These are phyloP conservation scores for Myriosclerotinia scirpicola DNA, from an alignment of 2,329 filamentous ascomycete species.

Conservation along the genomic window DNA sequence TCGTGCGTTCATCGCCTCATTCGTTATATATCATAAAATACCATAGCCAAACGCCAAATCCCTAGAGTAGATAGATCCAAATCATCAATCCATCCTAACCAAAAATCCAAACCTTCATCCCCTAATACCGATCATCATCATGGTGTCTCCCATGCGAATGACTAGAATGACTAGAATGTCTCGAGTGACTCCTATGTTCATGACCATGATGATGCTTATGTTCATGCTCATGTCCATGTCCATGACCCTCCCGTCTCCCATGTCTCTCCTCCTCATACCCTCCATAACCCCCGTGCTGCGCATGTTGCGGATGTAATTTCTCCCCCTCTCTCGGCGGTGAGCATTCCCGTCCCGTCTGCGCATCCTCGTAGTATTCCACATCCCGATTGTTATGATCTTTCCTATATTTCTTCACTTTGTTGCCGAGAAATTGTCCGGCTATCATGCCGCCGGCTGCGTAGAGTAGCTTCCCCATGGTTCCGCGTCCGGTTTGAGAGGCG, in stretches of 20 bases:
- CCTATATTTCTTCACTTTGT: slow-evolving; percentile 14
- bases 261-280: slow-evolving; percentile 15
- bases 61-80: too few species aligned
- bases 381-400: slow-evolving; percentile 18
- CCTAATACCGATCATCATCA: slow-evolving; percentile 16
- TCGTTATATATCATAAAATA: background rate
- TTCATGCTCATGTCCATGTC: background rate
- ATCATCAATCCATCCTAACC: background rate
- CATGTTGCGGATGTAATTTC: background rate
- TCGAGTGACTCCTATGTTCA: slow-evolving; percentile 13
- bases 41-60: slow-evolving; percentile 3
- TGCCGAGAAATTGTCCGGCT: slow-evolving; percentile 9
- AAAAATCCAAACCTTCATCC: background rate
- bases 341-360: slow-evolving; percentile 9
- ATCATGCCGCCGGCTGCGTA: slow-evolving; percentile 10
- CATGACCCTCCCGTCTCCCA: slow-evolving; percentile 5
- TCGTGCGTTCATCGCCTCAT: background rate
- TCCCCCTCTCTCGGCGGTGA: slow-evolving; percentile 9
- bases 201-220: background rate
- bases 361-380: slow-evolving; percentile 17
- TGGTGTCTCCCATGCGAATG: slow-evolving; percentile 9
- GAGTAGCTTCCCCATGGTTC: slow-evolving; percentile 7
- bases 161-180: slow-evolving; percentile 1
- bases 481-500: slow-evolving; percentile 1
- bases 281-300: slow-evolving; percentile 3